These are phyloP conservation scores for Nakaseomyces nivariensis DNA, from an alignment of 1,139 yeast genomes.

Conservation along the genomic window DNA sequence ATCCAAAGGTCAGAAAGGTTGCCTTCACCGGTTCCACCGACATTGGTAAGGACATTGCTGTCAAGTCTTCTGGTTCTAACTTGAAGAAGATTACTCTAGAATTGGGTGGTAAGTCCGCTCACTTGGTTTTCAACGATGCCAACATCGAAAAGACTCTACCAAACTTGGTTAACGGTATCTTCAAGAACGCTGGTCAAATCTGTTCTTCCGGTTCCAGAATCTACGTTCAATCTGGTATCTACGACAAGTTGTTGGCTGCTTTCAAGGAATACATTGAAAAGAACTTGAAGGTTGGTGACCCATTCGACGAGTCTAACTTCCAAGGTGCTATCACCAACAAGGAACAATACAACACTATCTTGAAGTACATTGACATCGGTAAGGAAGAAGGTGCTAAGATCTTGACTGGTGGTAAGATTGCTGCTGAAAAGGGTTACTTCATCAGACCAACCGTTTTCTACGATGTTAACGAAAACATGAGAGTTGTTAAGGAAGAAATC, in stretches of 20 bases:
- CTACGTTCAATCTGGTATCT: constrained; percentile 64
- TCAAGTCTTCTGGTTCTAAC: constrained; percentile 53
- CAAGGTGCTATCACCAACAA: constrained; percentile 71
- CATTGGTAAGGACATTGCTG: constrained; percentile 63
- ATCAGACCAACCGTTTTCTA: constrained; percentile 65
- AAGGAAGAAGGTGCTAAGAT: constrained; percentile 59
- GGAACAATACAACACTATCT: constrained; percentile 60
- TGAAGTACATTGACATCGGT: constrained; percentile 63
- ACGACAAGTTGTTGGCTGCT: constrained; percentile 51
- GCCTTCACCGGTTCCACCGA: constrained; percentile 81
- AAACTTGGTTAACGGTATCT: constrained; percentile 50
- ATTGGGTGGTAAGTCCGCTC: constrained; percentile 81
- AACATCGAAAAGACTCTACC: constrained; percentile 53
- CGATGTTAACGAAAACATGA: constrained; percentile 53
- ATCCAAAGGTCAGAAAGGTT: constrained; percentile 62
- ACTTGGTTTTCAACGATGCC: constrained; percentile 65
- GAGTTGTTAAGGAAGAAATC: constrained; percentile 63
- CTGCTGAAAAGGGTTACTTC: constrained; percentile 48
- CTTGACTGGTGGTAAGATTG: constrained; percentile 60
- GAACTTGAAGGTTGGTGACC: constrained; percentile 56
- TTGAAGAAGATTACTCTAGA: constrained; percentile 76
- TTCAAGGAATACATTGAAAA: constrained; percentile 48
- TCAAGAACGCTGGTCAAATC: constrained; percentile 78
- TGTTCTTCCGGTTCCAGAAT: constrained; percentile 83
- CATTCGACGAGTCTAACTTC: constrained; percentile 53